Conservation (phyloP, 371 early-diverging fungal genomes). For the Zychaea mexicana region DNA sequence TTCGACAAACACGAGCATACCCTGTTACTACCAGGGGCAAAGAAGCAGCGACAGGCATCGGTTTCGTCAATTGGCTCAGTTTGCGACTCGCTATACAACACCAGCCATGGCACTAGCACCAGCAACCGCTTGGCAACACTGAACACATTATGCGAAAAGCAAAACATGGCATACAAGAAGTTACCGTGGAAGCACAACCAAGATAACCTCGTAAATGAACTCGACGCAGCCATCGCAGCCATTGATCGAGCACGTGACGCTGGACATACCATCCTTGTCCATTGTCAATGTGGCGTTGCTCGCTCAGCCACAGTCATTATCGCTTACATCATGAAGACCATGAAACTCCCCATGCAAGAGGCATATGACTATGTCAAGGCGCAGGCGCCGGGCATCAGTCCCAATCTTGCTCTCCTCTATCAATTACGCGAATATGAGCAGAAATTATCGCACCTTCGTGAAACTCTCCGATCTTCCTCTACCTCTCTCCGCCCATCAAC, state of each 20-base stretch:
- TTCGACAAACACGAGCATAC: not conserved
- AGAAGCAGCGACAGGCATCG: not conserved
- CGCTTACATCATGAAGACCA: constrained; percentile 84
- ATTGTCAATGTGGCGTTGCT: constrained; percentile 91
- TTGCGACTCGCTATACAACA: not conserved
- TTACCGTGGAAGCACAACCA: constrained; percentile 82
- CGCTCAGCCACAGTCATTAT: constrained; percentile 87
- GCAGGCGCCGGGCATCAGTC: constrained; percentile 72
- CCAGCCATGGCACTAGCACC: not conserved
- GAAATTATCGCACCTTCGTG: constrained; percentile 5
- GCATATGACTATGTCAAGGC: constrained; percentile 81
- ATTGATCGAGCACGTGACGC: constrained; percentile 66
- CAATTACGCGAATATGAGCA: constrained; percentile 81
- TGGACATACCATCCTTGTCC: constrained; percentile 73
- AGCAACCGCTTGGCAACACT: not conserved
- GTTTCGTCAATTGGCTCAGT: constrained; percentile 3
- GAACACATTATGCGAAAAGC: not conserved
- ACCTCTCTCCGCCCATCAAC: constrained; percentile 7
- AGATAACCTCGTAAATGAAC: constrained; percentile 63
- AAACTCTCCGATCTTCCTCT: not conserved
- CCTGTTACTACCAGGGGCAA: not conserved
- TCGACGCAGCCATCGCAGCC: constrained; percentile 68
- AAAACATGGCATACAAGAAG: constrained; percentile 53
- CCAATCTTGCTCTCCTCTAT: constrained; percentile 78
- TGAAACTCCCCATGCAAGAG: constrained; percentile 58